These are phyloP conservation scores for Ligustrum vulgare DNA, from an alignment of 257 asterid species.

Conservation along the genomic window DNA sequence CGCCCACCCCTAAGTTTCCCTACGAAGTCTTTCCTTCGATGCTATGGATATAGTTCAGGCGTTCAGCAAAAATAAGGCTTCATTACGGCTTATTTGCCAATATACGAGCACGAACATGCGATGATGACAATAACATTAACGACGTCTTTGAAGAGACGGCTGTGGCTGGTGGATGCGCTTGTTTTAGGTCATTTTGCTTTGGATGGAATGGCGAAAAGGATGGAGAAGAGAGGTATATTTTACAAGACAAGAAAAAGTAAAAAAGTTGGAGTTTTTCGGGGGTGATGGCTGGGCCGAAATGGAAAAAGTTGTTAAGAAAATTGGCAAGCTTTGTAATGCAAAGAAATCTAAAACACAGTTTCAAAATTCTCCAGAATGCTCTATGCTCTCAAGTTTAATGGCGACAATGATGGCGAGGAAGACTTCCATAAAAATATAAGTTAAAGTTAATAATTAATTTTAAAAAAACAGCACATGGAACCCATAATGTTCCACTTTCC, in stretches of 20 bases:
- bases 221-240: not conserved
- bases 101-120: not conserved
- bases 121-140: not conserved
- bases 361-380: slow-evolving; percentile 2
- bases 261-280: slow-evolving; percentile 33
- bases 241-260: slow-evolving; percentile 11
- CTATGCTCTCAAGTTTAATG: slow-evolving; percentile 2
- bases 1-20: no score
- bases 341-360: slow-evolving; percentile 21
- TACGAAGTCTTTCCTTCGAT: no score
- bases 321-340: slow-evolving; percentile 30
- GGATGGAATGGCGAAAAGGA: not conserved
- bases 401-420: not conserved
- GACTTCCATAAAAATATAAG: not conserved
- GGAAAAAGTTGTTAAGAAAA: slow-evolving; percentile 38
- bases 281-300: slow-evolving; percentile 36
- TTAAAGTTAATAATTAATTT: no score
- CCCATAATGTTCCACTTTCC: no score
- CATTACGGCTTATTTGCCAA: not conserved
- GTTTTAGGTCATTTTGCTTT: slow-evolving; percentile 1
- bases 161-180: not conserved
- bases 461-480: no score
- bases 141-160: not conserved
- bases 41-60: not conserved
- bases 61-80: not conserved